Conservation (phyloP, 805 yeast genomes). For the Metschnikowia koreensis region DNA sequence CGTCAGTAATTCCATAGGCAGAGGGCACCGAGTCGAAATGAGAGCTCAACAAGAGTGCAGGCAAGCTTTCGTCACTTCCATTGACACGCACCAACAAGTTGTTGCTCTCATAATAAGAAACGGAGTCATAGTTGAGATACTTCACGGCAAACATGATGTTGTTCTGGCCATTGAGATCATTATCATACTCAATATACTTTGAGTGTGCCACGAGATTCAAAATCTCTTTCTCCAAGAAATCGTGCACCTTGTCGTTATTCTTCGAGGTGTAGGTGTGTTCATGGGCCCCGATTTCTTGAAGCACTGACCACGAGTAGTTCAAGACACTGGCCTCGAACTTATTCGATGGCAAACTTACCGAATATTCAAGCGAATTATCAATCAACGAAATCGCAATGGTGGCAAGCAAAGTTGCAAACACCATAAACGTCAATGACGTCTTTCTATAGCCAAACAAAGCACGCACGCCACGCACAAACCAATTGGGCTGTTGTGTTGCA, state of each 20-base stretch:
- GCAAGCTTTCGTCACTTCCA: conserved; percentile 57
- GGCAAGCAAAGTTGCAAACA: conserved; percentile 45
- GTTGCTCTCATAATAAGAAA: conserved; percentile 78
- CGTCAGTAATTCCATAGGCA: conserved; percentile 86
- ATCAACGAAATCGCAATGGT: conserved; percentile 38
- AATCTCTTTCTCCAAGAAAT: conserved; percentile 50
- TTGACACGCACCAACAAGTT: conserved; percentile 74
- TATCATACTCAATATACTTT: conserved; percentile 36
- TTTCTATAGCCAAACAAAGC: conserved; percentile 69
- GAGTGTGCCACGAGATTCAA: conserved; percentile 28
- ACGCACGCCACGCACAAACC: conserved; percentile 33
- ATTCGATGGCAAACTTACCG: conserved; percentile 44
- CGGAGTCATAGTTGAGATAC: conserved; percentile 47
- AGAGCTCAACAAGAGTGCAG: conserved; percentile 75
- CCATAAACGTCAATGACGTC: conserved; percentile 61
- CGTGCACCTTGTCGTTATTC: conserved; percentile 75
- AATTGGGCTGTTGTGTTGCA: conserved; percentile 12
- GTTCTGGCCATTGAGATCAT: conserved; percentile 42
- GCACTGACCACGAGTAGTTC: conserved; percentile 61
- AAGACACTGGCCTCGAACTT: conserved; percentile 37
- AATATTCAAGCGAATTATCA: conserved; percentile 37
- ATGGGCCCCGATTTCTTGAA: conserved; percentile 62
- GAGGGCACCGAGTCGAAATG: conserved; percentile 91
- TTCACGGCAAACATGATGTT: conserved; percentile 52
- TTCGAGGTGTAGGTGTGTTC: conserved; percentile 80